Base-by-base conservation (phyloP, 1,284 basidiomycete species). In the Papiliotrema nemorosa region DNA sequence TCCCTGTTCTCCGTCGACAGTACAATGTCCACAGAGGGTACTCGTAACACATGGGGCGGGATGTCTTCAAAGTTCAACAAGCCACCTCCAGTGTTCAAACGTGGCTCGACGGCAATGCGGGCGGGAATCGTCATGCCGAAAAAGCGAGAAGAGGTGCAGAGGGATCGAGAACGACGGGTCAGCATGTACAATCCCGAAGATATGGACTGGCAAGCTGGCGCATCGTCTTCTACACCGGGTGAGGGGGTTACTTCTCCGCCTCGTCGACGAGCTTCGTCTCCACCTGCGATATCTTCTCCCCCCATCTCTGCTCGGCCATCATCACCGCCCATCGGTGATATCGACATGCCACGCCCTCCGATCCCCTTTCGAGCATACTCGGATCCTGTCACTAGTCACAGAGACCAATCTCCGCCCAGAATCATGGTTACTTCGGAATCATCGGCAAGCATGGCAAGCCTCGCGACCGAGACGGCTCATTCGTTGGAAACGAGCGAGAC, bases 111-210 rank as follows among this genome's bases (percentile, higher is more conserved):
- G 4, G 25, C 24, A 12, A 16, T 21, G 5, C 20, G 39, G 2
- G 29, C 24, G 10, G 22, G 20, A 3, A 24, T 50, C 16, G 38
- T 50, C 49, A 44, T 50, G 41, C 49, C 49, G 5, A 62, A 59
- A n/a, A 57, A 41, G 42, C 14, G 27, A 22, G 49, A 44, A 21
- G 27, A 50, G 16, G 34, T 50, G 6, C 25, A 22, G 6, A n/a
- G 27, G 13, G 41, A 50, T 12, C 3, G 21, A 20, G 41, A 50
- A 22, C 26, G 42, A 25, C 40, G 49, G 18, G 39, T 37, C 25
- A 37, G 33, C 25, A 44, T 44, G 34, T 27, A 24, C 31, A 42
- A 21, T 33, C 46, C 39, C 10, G 34, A 44, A 33, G 29, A 18
- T 10, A 44, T 44, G 43, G 43, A 33, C 16, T 35, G 43, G 29